phyloP scores from a whole-genome alignment of 768 basidiomycete genomes.

The Strobilomyces echinocephalus region DNA sequence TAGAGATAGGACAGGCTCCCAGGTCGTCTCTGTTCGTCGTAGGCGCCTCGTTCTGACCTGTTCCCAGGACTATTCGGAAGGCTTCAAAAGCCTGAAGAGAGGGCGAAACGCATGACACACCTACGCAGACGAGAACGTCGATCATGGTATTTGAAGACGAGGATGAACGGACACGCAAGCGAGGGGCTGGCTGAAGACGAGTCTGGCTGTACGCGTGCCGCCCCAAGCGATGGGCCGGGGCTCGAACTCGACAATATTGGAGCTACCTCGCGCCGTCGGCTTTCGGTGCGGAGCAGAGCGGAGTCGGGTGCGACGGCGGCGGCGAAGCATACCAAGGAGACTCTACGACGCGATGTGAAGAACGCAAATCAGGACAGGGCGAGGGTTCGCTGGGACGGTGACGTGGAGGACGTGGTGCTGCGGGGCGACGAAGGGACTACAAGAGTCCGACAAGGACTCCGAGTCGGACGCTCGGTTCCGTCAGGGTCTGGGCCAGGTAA shows the following conservation, averaged over 20 bases:
- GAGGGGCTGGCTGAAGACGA: slow-evolving; percentile 31
- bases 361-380: no score
- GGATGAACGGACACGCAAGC: slow-evolving; percentile 33
- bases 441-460: no score
- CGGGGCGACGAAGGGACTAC: no score
- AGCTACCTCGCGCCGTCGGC: background rate
- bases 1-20: background rate
- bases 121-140: slow-evolving; percentile 30
- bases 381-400: background rate
- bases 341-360: background rate
- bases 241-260: background rate
- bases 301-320: background rate
- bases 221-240: background rate
- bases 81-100: background rate
- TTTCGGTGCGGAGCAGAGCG: background rate
- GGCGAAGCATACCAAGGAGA: background rate
- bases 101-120: slow-evolving; percentile 1
- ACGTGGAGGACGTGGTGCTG: background rate
- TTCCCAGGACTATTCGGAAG: background rate
- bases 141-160: background rate
- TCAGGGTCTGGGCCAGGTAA: background rate
- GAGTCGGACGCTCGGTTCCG: background rate
- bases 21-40: background rate
- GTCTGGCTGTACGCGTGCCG: background rate
- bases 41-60: background rate